Evolutionary conservation across 345 rosid genomes (phyloP).

Genomic region (Hirschfeldia incana): DNA sequence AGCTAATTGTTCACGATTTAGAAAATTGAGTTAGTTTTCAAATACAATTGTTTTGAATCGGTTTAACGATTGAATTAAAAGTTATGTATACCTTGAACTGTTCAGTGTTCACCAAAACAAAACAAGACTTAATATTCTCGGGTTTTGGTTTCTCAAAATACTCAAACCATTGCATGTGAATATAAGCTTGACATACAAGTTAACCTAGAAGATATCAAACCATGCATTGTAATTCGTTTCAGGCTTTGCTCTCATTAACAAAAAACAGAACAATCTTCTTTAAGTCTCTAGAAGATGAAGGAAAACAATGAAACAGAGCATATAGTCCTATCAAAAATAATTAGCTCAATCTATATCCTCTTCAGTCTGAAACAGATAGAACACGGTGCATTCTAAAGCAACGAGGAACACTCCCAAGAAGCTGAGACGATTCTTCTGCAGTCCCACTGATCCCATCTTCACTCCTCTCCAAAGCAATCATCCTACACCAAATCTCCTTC

Average conservation of each 20-base stretch:
- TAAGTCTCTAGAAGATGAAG: not conserved
- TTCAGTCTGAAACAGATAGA: not conserved
- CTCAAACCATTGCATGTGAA: not conserved
- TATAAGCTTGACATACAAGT: not conserved
- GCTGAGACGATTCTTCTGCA: not conserved
- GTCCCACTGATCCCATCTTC: not conserved
- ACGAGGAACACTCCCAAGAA: not conserved
- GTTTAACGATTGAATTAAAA: too few species aligned
- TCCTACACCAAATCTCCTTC: constrained; percentile 11
- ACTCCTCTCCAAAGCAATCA: not conserved
- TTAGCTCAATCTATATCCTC: not conserved
- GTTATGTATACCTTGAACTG: not conserved
- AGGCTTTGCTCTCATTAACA: not conserved
- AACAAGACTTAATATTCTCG: not conserved
- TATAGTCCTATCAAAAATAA: not conserved
- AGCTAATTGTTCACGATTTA: too few species aligned
- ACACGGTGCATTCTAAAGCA: not conserved
- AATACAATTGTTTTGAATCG: too few species aligned
- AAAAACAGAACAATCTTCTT: not conserved
- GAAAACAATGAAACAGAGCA: not conserved
- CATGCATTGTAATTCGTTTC: not conserved
- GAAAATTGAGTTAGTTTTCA: too few species aligned
- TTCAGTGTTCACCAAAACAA: not conserved
- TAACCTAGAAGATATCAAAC: not conserved
- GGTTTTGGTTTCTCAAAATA: not conserved